These are phyloP conservation scores for Teratosphaeria nubilosa DNA, from an alignment of 2,329 filamentous ascomycete species.

Conservation along the genomic window DNA sequence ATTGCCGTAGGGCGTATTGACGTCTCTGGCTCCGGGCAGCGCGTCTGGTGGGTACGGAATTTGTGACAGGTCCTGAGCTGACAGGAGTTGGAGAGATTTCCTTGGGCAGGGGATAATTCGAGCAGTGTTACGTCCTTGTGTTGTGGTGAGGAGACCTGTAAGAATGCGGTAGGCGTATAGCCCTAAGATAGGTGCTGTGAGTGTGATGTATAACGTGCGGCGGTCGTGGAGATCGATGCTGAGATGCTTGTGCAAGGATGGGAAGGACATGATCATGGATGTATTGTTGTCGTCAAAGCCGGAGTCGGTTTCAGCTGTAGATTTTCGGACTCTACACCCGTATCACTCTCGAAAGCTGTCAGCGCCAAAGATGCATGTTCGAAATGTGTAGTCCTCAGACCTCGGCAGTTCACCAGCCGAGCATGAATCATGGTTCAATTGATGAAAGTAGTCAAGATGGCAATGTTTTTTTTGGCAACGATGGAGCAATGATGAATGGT, in stretches of 20 bases:
- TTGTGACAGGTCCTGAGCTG: slow-evolving; percentile 10
- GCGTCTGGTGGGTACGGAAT: slow-evolving; percentile 57
- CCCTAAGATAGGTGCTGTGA: slow-evolving; percentile 9
- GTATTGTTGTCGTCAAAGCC: neutral
- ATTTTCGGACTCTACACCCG: neutral
- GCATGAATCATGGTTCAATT: neutral
- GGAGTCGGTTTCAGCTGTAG: neutral
- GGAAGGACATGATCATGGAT: neutral
- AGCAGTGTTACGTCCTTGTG: neutral
- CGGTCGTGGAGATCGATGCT: slow-evolving; percentile 3
- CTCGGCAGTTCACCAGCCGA: neutral
- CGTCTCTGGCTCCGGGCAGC: slow-evolving; percentile 59
- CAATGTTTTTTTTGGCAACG: neutral
- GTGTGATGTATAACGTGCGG: slow-evolving; percentile 12
- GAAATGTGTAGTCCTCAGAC: neutral
- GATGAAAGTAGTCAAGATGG: neutral
- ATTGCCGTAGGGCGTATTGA: slow-evolving; percentile 59
- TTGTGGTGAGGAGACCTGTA: neutral
- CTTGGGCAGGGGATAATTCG: slow-evolving; percentile 5
- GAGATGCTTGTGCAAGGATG: neutral
- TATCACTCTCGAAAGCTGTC: neutral
- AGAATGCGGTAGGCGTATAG: slow-evolving; percentile 6
- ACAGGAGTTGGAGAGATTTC: slow-evolving; percentile 6
- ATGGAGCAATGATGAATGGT: neutral
- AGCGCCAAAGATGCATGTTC: neutral